Conservation (phyloP, 2,329 filamentous ascomycete species). For the Aschersonia sp. region DNA sequence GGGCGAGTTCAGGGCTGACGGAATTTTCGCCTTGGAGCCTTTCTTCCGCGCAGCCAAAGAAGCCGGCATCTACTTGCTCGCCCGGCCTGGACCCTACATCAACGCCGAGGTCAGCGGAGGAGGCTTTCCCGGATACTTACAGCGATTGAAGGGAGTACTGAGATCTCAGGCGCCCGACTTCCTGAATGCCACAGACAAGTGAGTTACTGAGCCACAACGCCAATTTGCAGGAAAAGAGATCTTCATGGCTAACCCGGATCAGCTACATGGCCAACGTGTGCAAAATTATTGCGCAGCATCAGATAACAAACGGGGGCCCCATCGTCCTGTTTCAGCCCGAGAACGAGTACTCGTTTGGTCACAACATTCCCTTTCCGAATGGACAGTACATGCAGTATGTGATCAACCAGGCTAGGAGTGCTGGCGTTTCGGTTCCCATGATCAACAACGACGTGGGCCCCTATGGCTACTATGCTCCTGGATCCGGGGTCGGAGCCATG, state of each 20-base stretch:
- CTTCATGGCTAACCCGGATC: background rate
- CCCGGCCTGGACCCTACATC: constrained; percentile 59
- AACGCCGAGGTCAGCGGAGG: constrained; percentile 66
- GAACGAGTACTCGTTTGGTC: constrained; percentile 56
- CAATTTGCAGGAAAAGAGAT: too few relatives aligned
- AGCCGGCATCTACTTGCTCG: constrained; percentile 64
- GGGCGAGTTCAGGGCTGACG: constrained; percentile 54
- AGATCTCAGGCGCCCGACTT: constrained; percentile 49
- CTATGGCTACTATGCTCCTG: constrained; percentile 47
- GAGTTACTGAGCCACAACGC: constrained; percentile 9
- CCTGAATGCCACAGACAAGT: constrained; percentile 52
- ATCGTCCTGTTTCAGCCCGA: constrained; percentile 69
- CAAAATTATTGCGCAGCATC: constrained; percentile 53
- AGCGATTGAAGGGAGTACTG: constrained; percentile 48
- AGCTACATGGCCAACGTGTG: constrained; percentile 49
- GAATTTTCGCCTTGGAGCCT: constrained; percentile 55
- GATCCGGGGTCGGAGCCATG: constrained; percentile 33
- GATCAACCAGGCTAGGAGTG: constrained; percentile 49
- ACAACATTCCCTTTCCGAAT: constrained; percentile 43
- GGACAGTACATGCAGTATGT: constrained; percentile 56
- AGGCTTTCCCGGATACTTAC: constrained; percentile 69
- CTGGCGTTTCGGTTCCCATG: constrained; percentile 58
- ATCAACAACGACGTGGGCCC: constrained; percentile 60
- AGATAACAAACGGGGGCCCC: constrained; percentile 72
- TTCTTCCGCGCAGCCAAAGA: constrained; percentile 64